Evolutionary conservation across 2,329 filamentous ascomycete genomes (phyloP), one percentile per base, ranked within the genome.

Genomic region (Akanthomyces dipterigenus): DNA sequence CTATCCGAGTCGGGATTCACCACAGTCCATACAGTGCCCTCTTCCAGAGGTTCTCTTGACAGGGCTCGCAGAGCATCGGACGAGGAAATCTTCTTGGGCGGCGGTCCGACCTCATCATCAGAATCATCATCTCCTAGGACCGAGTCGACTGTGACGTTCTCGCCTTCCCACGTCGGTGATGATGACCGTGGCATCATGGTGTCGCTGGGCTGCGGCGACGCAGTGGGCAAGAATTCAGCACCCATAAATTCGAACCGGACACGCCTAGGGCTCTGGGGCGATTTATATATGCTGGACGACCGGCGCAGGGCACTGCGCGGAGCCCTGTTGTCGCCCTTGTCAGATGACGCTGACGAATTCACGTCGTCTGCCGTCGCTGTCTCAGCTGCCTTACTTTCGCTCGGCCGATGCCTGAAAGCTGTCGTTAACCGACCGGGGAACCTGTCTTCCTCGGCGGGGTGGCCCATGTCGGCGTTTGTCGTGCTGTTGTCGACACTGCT

Each of bases 161-260:
- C 68, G 59, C 68, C 69, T 14, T 69, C 63, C 14, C 65, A 63
- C 24, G 55, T 59, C 9, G 67, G 67, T 42, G 69, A 70, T 24
- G 67, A 55, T 56, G 70, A 63, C 61, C 68, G 66, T 8, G 68
- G 68, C 45, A 66, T 63, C 57, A 72, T 66, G 67, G 71, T 66
- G 63, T 74, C 70, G 60, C 73, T 66, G 60, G 70, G 64, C 63
- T 78, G 76, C 51, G 84, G 84, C 24, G 83, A 85, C 28, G 79
- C 75, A 50, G 84, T 86, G 22, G 85, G 83, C 62, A 86, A 73
- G 40, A 88, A 82, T 67, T 87, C 83, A 64, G 79, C 75, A 58
- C 84, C 84, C 68, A 80, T 79, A 50, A 87, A 80, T 42, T 85
- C 80, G 64, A 88, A 88, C 53, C 85, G 83, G 61, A 88, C 85